A percentile compares a stretch with the other conserved stretches of the same genome.
Conservation (phyloP, 257 asterid genomes). For the Solanum piurae region DNA sequence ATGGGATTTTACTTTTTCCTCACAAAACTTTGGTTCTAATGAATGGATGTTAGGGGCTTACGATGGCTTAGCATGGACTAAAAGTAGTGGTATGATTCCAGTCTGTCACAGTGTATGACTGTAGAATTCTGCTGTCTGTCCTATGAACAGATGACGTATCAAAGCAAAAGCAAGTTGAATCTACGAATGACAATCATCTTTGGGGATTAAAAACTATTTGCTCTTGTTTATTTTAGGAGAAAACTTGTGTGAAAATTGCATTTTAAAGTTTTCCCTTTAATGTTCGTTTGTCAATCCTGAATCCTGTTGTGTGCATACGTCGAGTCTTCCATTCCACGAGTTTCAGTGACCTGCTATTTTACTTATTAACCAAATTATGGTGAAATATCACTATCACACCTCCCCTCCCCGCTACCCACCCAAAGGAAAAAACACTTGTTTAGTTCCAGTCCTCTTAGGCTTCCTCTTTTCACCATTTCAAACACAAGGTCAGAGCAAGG, state of each 20-base stretch:
- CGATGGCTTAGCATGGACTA: background rate
- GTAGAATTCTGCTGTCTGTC: background rate
- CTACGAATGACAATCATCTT: background rate
- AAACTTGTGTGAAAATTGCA: background rate
- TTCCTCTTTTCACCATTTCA: background rate
- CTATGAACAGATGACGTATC: background rate
- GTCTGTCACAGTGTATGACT: background rate
- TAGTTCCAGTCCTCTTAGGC: background rate
- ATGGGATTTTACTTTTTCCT: background rate
- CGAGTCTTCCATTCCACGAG: background rate
- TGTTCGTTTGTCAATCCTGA: background rate
- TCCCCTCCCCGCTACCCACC: background rate
- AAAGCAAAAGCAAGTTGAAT: background rate
- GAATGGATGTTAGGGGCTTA: background rate
- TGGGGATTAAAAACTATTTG: background rate
- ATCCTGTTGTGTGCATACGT: background rate
- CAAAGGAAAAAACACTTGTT: background rate
- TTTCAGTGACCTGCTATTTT: background rate
- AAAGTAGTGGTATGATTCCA: background rate
- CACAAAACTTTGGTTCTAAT: background rate
- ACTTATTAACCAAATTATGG: background rate
- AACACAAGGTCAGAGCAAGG: background rate
- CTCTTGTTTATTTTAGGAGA: background rate
- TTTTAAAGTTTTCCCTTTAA: background rate
- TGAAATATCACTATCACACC: background rate